Evolutionary conservation across 2,329 filamentous ascomycete genomes (phyloP).

Genomic region (Pestalotiopsis sp.): DNA sequence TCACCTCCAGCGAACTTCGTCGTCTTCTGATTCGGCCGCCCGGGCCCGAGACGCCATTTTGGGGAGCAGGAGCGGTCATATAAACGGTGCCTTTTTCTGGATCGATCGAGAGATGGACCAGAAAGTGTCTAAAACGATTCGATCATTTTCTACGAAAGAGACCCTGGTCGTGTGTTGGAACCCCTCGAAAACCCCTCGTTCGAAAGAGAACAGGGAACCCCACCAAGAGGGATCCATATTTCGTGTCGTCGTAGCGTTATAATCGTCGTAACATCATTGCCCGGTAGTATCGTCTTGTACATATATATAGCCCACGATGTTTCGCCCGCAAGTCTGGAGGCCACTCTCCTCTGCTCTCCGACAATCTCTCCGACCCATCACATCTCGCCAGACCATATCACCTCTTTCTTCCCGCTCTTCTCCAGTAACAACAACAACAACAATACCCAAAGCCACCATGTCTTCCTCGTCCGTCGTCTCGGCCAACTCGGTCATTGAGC

Average conservation of each 20-base stretch:
- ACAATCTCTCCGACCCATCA: slow-evolving; percentile 2
- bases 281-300: not conserved
- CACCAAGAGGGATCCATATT: not conserved
- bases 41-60: too few relatives aligned
- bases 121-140: not conserved
- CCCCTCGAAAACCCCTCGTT: not conserved
- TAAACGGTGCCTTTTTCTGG: too few relatives aligned
- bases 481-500: slow-evolving; percentile 60
- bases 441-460: slow-evolving; percentile 21
- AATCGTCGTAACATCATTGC: not conserved
- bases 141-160: not conserved
- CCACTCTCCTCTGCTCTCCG: not conserved
- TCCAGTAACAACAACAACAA: slow-evolving; percentile 15
- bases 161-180: not conserved
- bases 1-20: not conserved
- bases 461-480: slow-evolving; percentile 37
- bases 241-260: not conserved
- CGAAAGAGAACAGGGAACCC: not conserved
- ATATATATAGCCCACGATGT: slow-evolving; percentile 11
- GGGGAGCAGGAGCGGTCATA: too few relatives aligned
- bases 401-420: not conserved
- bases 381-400: not conserved
- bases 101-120: not conserved
- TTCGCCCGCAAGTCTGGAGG: slow-evolving; percentile 1
- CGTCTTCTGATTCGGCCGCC: too few relatives aligned